phyloP scores from a whole-genome alignment of 495 filamentous ascomycete genomes.

The Penicillium ochrochloron region DNA sequence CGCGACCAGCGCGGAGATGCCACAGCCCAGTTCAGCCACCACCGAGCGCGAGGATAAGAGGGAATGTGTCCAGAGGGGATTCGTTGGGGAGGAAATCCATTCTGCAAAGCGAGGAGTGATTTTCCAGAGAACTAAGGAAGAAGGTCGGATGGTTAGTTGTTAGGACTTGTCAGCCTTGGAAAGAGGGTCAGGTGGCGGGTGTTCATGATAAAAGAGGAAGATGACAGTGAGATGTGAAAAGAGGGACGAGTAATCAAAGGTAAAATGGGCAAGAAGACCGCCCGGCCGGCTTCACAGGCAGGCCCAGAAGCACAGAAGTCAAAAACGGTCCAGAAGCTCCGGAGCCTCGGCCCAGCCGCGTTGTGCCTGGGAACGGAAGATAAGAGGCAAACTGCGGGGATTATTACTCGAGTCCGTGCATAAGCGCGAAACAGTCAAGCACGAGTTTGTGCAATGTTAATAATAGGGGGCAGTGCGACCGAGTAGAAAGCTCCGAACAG shows the following conservation, averaged over 20 bases:
- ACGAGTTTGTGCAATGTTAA: not conserved
- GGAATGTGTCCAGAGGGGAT: slow-evolving; percentile 64
- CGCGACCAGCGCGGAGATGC: slow-evolving; percentile 78
- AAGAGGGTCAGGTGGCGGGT: not conserved
- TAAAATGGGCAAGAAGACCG: not conserved
- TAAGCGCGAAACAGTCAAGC: not conserved
- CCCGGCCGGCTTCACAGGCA: not conserved
- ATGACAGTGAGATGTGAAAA: slow-evolving; percentile 7
- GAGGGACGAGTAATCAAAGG: not conserved
- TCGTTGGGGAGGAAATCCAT: slow-evolving; percentile 71
- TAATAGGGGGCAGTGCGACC: not conserved
- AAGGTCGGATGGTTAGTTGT: slow-evolving; percentile 8
- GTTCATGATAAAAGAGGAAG: not conserved
- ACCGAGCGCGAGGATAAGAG: slow-evolving; percentile 59
- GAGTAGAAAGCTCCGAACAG: not conserved
- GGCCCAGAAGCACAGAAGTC: not conserved
- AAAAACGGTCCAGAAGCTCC: slow-evolving; percentile 8
- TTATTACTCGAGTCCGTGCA: slow-evolving; percentile 14
- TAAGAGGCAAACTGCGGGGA: slow-evolving; percentile 17
- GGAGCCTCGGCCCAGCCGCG: slow-evolving; percentile 14
- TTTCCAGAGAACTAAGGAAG: slow-evolving; percentile 77
- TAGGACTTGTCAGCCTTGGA: not conserved
- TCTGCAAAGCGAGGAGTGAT: slow-evolving; percentile 84
- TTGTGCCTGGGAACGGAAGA: slow-evolving; percentile 13
- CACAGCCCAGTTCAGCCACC: slow-evolving; percentile 85